Evolutionary conservation across 441 rosid species (phyloP).

Genomic region (Bocquillonia castaneifolia): DNA sequence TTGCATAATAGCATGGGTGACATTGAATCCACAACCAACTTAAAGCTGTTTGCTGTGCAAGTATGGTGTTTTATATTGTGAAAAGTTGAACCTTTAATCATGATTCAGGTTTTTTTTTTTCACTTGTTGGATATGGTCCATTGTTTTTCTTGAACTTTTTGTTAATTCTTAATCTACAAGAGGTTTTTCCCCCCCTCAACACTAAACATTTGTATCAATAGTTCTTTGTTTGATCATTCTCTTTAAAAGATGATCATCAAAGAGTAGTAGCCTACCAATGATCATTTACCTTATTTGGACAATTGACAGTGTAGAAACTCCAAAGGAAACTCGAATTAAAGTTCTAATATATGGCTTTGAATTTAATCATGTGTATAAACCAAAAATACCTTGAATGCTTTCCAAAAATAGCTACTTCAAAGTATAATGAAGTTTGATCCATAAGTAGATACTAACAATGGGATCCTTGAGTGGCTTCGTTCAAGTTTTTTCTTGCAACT

Average conservation of each 20-base stretch:
- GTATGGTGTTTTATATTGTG: not conserved
- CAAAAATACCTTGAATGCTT: not conserved
- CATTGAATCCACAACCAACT: not conserved
- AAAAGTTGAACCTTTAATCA: not conserved
- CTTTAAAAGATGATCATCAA: not conserved
- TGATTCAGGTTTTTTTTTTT: not conserved
- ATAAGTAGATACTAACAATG: not conserved
- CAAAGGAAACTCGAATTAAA: not conserved
- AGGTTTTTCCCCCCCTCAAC: not conserved
- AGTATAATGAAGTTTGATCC: not conserved
- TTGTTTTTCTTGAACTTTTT: not conserved
- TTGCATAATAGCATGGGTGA: not conserved
- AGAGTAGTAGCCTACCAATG: not conserved
- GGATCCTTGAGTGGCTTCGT: not conserved
- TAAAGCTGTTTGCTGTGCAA: not conserved
- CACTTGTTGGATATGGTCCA: not conserved
- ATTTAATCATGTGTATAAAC: not conserved
- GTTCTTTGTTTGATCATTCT: not conserved
- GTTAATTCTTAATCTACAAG: not conserved
- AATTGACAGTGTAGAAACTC: not conserved
- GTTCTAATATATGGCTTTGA: not conserved
- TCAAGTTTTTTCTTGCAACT: not conserved
- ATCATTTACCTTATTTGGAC: not conserved
- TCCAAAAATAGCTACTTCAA: not conserved
- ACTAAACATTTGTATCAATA: not conserved